Evolutionary conservation across 345 rosid genomes (phyloP), one percentile per base, ranked within the genome.

Genomic region (Populus tremula): DNA sequence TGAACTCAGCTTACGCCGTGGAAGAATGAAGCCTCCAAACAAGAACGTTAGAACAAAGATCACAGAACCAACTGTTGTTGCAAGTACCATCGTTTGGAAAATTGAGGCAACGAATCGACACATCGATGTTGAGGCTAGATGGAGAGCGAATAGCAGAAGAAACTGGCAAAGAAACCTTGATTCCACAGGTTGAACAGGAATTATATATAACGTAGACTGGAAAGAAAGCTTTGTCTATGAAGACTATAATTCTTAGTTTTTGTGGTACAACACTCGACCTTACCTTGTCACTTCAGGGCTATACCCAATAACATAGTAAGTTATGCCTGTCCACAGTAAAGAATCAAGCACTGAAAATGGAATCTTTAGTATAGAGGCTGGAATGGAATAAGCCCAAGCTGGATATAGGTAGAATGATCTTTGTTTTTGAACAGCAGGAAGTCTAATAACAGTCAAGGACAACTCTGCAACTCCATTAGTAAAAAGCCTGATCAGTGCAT

Each of bases 231-330:
- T 27, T 31, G 6, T 27, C 33, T 54, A 54, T 38, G 29, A 66
- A 53, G 16, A 11, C 27, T 12, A 70, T n/a, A 33, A 39, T 29
- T 20, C 33, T 6, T 27, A 20, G 11, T n/a, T 43, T 8, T 18
- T 23, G 1, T 11, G n/a, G 12, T 8, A n/a, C 69, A 3, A 59
- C 45, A 27, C 21, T 16, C 72, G 45, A 41, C 45, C 45, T 49
- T 78, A 86, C 92, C 91, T 86, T 49, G 50, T 66, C 13, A 77
- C 31, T 71, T 84, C 87, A 69, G 91, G 90, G 33, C 77, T 84
- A 66, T 80, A 89, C 59, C 90, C 92, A 69, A 87, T 87, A 43
- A 75, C 84, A 72, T 86, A 87, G 80, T 89, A 89, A 70, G 92
- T 87, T 13, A 86, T 70, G 17, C 65, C 59, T 0, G 86, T 86